phyloP scores from a whole-genome alignment of 176 grass and related monocot species.

The Sorghum bicolor region Sorghum_bicolor_NCBIv3 NC_012872.2:52633501-52634000 shows the following conservation, averaged over 20 bases:
- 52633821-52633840: neutral
- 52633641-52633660: neutral
- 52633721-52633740: neutral
- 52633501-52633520: constrained; percentile 80
- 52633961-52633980: neutral
- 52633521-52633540: constrained; percentile 51
- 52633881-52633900: neutral
- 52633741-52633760: neutral
- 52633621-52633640: constrained; percentile 3
- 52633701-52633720: neutral
- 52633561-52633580: constrained; percentile 6
- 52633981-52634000: neutral
- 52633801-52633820: neutral
- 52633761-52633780: neutral
- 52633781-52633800: neutral
- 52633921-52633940: neutral
- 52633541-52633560: constrained; percentile 27
- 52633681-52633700: neutral
- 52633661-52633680: neutral
- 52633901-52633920: neutral
- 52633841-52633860: neutral
- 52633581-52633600: neutral
- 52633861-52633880: neutral
- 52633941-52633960: neutral
- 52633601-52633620: neutral